Evolutionary conservation across 2,329 filamentous ascomycete species (phyloP).

Genomic region (Rhytidhysteron rufulum): DNA sequence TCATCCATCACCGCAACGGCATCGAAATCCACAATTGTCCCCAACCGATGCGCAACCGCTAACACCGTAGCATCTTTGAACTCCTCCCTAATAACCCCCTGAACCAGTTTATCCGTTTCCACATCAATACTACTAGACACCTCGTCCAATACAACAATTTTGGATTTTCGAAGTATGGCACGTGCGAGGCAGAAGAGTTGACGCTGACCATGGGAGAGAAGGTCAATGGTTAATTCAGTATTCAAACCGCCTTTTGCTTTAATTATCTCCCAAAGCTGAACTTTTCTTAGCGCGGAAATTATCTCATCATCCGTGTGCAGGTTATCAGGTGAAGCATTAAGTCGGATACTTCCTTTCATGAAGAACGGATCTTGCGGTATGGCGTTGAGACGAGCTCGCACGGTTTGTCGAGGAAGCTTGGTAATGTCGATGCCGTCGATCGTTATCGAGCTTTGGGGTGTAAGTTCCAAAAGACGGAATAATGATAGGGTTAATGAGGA

Average conservation of each 20-base stretch:
- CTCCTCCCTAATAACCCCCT: constrained; percentile 48
- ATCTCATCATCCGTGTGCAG: constrained; percentile 32
- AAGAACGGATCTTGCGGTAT: constrained; percentile 51
- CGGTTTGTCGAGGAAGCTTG: constrained; percentile 32
- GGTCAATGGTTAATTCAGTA: constrained; percentile 3
- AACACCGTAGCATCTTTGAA: constrained; percentile 38
- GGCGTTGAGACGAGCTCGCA: constrained; percentile 41
- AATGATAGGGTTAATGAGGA: constrained; percentile 43
- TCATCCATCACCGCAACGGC: constrained; percentile 12
- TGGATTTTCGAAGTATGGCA: constrained; percentile 44
- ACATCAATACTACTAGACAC: constrained; percentile 46
- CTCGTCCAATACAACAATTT: constrained; percentile 18
- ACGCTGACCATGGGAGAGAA: constrained; percentile 37
- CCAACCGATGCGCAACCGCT: constrained; percentile 15
- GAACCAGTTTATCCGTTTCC: constrained; percentile 54
- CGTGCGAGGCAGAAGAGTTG: constrained; percentile 56
- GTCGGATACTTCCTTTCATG: constrained; percentile 42
- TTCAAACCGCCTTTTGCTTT: constrained; percentile 10
- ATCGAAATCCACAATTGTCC: constrained; percentile 19
- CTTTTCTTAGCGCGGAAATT: constrained; percentile 37
- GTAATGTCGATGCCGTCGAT: constrained; percentile 48
- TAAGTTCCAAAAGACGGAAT: constrained; percentile 43
- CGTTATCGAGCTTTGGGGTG: constrained; percentile 34
- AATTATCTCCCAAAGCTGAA: constrained; percentile 38
- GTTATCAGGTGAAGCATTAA: constrained; percentile 44